A percentile compares a stretch with the other conserved stretches of the same genome.
These are phyloP conservation scores for Sisymbrium irio DNA, from an alignment of 345 rosid genomes.

Conservation along the genomic window DNA sequence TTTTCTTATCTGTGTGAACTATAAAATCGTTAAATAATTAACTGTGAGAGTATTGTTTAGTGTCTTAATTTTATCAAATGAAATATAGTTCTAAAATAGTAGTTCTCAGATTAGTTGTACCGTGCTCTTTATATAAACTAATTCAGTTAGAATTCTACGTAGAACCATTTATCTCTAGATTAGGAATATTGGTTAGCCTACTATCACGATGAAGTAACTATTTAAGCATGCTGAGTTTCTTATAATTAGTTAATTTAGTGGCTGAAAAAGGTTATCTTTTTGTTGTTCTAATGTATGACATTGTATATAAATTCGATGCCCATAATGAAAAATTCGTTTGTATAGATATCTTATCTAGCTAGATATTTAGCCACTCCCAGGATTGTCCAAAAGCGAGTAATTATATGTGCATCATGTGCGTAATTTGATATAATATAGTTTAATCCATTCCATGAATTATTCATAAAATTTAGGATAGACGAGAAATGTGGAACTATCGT, in stretches of 20 bases:
- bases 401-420: neutral
- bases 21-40: neutral
- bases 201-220: neutral
- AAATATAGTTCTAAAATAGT: neutral
- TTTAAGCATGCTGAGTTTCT: neutral
- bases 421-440: neutral
- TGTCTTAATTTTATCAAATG: neutral
- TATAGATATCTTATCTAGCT: slow-evolving; percentile 1
- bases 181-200: neutral
- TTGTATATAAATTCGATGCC: slow-evolving; percentile 25
- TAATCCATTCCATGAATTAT: neutral
- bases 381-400: neutral
- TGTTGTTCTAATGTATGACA: slow-evolving; percentile 13
- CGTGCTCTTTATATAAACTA: neutral
- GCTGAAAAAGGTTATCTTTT: slow-evolving; percentile 1
- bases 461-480: neutral
- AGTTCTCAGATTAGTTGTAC: neutral
- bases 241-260: neutral
- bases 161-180: neutral
- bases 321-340: slow-evolving; percentile 3
- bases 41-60: neutral
- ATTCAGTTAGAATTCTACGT: neutral
- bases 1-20: neutral
- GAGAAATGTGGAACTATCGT: no score
- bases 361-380: slow-evolving; percentile 15